phyloP scores from a whole-genome alignment of 306 rosid species.

The Neltuma alba region DNA sequence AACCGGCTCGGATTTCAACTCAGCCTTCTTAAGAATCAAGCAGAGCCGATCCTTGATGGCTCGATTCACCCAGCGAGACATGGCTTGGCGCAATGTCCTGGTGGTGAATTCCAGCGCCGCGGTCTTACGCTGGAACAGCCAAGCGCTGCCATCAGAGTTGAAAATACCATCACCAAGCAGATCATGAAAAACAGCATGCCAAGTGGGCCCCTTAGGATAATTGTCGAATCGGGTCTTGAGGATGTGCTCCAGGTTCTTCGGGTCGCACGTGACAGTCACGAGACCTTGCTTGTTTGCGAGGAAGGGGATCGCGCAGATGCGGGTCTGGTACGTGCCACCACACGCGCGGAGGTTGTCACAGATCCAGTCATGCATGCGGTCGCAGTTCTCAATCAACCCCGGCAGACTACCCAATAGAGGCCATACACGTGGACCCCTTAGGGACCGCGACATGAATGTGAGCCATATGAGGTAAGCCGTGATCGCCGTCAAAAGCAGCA shows the following conservation, averaged over 20 bases:
- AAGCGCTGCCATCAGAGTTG: neutral
- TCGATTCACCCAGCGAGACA: conserved; percentile 29
- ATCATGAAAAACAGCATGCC: conserved; percentile 17
- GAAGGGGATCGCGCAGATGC: conserved; percentile 6
- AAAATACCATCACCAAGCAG: conserved; percentile 14
- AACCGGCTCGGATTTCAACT: neutral
- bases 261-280: conserved; percentile 30
- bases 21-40: neutral
- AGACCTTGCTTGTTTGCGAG: conserved; percentile 10
- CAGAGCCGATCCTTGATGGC: conserved; percentile 23
- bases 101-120: conserved; percentile 23
- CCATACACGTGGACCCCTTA: conserved; percentile 25
- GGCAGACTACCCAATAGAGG: conserved; percentile 20
- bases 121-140: conserved; percentile 27
- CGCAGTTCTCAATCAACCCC: neutral
- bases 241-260: conserved; percentile 9
- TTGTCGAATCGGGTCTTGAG: conserved; percentile 11
- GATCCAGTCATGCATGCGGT: conserved; percentile 27
- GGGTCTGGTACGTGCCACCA: conserved; percentile 26
- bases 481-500: conserved; percentile 8
- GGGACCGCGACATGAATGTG: neutral
- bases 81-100: conserved; percentile 25
- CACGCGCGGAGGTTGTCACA: conserved; percentile 14
- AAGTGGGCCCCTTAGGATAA: conserved; percentile 26
- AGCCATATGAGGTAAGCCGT: conserved; percentile 15